Base-by-base conservation (phyloP, 2,329 filamentous ascomycete genomes). In the Fusarium albosuccineum region DNA sequence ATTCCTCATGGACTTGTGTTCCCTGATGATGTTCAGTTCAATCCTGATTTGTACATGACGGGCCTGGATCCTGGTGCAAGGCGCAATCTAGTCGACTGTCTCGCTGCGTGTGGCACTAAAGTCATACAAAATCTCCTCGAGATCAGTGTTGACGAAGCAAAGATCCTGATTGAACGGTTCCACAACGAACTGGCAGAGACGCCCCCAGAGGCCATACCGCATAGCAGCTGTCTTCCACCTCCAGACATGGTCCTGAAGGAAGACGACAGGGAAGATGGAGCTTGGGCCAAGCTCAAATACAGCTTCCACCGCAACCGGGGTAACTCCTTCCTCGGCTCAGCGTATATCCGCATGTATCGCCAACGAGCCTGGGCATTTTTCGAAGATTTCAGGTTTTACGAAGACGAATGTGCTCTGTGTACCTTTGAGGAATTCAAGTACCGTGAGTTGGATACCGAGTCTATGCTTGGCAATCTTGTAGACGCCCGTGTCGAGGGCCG, bases 321-420 rank as follows among this genome's bases (percentile, higher is more conserved):
- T 4, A 22, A 22, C 22, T 22, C 22, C 22, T 22, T 22, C 22
- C 11, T 17, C 9, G 9, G 33, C 34, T 10, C 36, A 10, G 53
- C 62, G 2, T 62, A 36, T 22, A 40, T 52, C 10, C 55, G 62
- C 6, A 49, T 55, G 40, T 55, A 48, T 46, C 58, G 54, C 2
- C 62, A 65, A 16, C 62, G 49, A 2, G 59, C 58, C 6, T 62
- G 62, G 62, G 49, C 50, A 1, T 44, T 65, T 30, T 56, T 65
- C 4, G 59, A 62, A 5, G 22, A 52, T 8, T 9, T 34, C 11
- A 44, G 34, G 11, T 14, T 44, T 30, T 44, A 30, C 13, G 6
- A 17, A 5, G 13, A 30, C 9, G 13, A 26, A 1, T 3, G 4
- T 4, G 9, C 8, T 16, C 14, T 57, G 6, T 34, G 16, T 36